Evolutionary conservation across 108 stramenopile species (phyloP).

Genomic region (Cylindrotheca closterium): DNA sequence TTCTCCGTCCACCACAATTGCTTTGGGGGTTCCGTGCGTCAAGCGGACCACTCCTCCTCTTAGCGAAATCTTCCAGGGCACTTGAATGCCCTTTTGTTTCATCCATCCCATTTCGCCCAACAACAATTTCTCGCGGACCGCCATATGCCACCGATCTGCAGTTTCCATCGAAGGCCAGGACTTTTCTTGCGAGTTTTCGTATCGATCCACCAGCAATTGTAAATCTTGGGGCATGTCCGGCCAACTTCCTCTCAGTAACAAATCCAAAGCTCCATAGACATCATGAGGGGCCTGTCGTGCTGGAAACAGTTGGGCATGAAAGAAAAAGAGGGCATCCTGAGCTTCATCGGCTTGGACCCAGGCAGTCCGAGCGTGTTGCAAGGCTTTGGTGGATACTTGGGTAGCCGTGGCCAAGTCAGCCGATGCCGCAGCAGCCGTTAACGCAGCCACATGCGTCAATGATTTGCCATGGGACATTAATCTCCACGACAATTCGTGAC

Average conservation of each 20-base stretch:
- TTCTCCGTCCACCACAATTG: conserved; percentile 10
- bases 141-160: conserved; percentile 64
- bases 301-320: conserved; percentile 73
- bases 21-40: conserved; percentile 64
- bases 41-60: conserved; percentile 65
- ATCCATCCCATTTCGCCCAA: conserved; percentile 74
- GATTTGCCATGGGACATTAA: conserved; percentile 61
- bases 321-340: conserved; percentile 88
- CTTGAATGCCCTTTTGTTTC: conserved; percentile 6
- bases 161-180: conserved; percentile 51
- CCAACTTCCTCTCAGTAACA: conserved; percentile 46
- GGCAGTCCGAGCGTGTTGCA: conserved; percentile 62
- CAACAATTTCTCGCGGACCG: conserved; percentile 73
- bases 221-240: conserved; percentile 73
- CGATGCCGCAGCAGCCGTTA: conserved; percentile 46
- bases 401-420: conserved; percentile 39
- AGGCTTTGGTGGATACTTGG: conserved; percentile 51
- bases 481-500: conserved; percentile 78
- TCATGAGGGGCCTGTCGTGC: conserved; percentile 68
- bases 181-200: conserved; percentile 54
- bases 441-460: conserved; percentile 65
- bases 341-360: conserved; percentile 81
- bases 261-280: conserved; percentile 70
- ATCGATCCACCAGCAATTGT: conserved; percentile 62
- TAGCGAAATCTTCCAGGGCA: conserved; percentile 44